Base-by-base conservation (phyloP, 345 rosid species). In the Camelina neglecta region DNA sequence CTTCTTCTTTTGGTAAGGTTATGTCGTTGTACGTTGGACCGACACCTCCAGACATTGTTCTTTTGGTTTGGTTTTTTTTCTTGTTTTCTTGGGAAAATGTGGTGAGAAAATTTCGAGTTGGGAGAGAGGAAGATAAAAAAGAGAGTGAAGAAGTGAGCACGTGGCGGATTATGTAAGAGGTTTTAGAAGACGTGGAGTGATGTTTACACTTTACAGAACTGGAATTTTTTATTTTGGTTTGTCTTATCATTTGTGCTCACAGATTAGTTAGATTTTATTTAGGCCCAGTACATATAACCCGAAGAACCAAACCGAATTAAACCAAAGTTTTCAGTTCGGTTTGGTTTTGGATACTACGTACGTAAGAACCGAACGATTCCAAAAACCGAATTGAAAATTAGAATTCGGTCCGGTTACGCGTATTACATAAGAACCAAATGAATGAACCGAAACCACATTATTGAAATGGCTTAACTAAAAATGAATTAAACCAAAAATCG, bases 1-100 rank as follows among this genome's bases (percentile, higher is more conserved):
- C 69, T 51, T 75, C 74, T 44, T 93, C 96, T 35, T 75, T 74
- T 21, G 85, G 87, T 74, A 90, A 84, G 62, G 79, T 24, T 48
- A 86, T 83, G 84, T 93, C 92, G 51, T 64, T 71, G 78, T 76
- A 66, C 9, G 83, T 76, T 59, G 92, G 85, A 59, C 93, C 96
- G 35, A 88, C 89, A 13, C 93, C 96, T 51, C 94, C 96, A 54
- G 97, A 92, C 97, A 94, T 65, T 31, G 26, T 53, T 18, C 18
- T 18, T 8, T 38, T 8, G 42, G 2, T 8, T 24, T 60, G 7
- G 4, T 15, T 15, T 29, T 3, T 29, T 7, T 6, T 55, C 0
- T 9, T 20, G 0, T 35, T 31, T 50, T 42, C 23, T 35, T 7
- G 56, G 47, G 24, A 38, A 64, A 48, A 33, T 75, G 63, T 35